These are phyloP conservation scores for Ehretia macrophylla DNA, from an alignment of 257 asterid species.

Conservation along the genomic window DNA sequence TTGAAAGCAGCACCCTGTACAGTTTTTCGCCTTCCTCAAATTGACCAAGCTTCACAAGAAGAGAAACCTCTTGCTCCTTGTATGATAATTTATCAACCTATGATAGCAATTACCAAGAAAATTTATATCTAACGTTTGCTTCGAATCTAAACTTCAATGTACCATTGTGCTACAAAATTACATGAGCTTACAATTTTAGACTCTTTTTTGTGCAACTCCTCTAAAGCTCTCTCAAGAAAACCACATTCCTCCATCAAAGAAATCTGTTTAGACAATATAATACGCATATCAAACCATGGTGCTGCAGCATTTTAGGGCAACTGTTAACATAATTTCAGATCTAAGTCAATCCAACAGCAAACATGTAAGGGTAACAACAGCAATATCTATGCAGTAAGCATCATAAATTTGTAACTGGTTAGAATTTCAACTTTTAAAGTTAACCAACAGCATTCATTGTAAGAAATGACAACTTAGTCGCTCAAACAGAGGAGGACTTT, in stretches of 20 bases:
- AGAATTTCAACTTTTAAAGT: too few relatives aligned
- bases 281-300: not conserved
- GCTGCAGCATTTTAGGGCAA: too few relatives aligned
- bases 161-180: not conserved
- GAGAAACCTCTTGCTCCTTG: slow-evolving; percentile 91
- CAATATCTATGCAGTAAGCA: too few relatives aligned
- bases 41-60: slow-evolving; percentile 75
- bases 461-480: too few relatives aligned
- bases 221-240: slow-evolving; percentile 75
- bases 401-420: too few relatives aligned
- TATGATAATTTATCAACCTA: slow-evolving; percentile 77
- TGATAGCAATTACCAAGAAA: slow-evolving; percentile 16
- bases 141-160: slow-evolving; percentile 1
- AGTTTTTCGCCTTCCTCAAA: slow-evolving; percentile 75
- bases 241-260: slow-evolving; percentile 88
- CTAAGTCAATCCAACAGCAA: too few relatives aligned
- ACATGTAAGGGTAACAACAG: too few relatives aligned
- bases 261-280: slow-evolving; percentile 44
- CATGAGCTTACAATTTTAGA: slow-evolving; percentile 71
- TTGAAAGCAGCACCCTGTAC: slow-evolving; percentile 65
- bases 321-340: too few relatives aligned
- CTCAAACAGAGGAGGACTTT: too few relatives aligned
- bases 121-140: slow-evolving; percentile 7
- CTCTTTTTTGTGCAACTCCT: slow-evolving; percentile 84
- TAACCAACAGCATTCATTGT: too few relatives aligned